Evolutionary conservation across 306 rosid species (phyloP), one percentile per base, ranked within the genome.

Genomic region (Cicer bijugum): DNA sequence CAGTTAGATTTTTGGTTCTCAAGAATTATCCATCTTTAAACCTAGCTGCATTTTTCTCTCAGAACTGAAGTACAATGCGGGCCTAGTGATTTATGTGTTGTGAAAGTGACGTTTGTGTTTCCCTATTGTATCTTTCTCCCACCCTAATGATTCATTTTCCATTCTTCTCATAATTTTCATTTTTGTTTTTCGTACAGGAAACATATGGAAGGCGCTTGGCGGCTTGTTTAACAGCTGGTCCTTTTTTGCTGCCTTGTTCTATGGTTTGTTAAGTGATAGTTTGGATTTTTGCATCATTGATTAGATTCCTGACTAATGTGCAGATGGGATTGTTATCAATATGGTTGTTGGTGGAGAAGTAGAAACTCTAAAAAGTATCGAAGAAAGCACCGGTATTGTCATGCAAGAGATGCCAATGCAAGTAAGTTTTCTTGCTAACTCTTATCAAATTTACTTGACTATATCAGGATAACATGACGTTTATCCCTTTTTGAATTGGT

Each of bases 321-420:
- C 81, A 94, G 97, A 95, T 81, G 99, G 97, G 77, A 78, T 90
- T 77, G 88, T 90, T 48, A 95, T 90, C 89, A 95, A 90, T 76
- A 91, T 90, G 99, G 97, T 94, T 52, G 92, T 86, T 51, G 91
- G 99, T 60, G 97, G 96, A 14, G 99, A 91, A 86, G 96, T 95
- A 48, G 93, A 88, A 35, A 90, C 83, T 17, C 88, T 95, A 66
- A 88, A 86, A 77, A 82, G 78, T 85, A 64, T 90, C 12, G 99
- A 91, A 88, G 99, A 91, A 82, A 87, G 88, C 81, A 88, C 85
- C 81, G 71, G 78, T 75, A 85, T 88, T 71, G 78, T 90, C 82
- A 86, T 95, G 82, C 93, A 86, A 75, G 97, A 95, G 87, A 91
- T 95, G 97, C 97, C 97, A 64, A 88, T 95, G 84, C 84, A 84